phyloP scores from a whole-genome alignment of 176 grass and related monocot species.

The Aegilops speltoides region DNA sequence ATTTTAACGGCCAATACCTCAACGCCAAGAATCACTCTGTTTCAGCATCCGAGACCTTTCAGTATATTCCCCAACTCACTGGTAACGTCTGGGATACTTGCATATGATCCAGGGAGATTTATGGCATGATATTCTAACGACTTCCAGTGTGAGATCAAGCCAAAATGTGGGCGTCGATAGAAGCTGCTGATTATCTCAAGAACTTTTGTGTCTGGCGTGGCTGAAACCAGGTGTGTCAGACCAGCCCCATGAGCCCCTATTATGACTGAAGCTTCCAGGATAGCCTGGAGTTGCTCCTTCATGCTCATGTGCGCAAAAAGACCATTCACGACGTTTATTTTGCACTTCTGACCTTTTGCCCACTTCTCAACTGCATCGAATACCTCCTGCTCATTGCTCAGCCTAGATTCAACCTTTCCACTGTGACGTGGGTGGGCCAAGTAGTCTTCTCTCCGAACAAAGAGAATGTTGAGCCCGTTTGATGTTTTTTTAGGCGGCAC shows the following conservation, averaged over 20 bases:
- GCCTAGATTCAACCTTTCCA: slow-evolving; percentile 86
- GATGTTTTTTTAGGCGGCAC: slow-evolving; percentile 44
- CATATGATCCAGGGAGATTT: slow-evolving; percentile 69
- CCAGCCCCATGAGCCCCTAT: slow-evolving; percentile 96
- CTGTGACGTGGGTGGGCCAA: slow-evolving; percentile 90
- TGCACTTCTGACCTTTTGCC: slow-evolving; percentile 72
- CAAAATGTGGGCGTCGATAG: slow-evolving; percentile 82
- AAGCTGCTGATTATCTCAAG: slow-evolving; percentile 91
- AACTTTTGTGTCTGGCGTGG: slow-evolving; percentile 63
- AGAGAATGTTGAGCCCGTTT: slow-evolving; percentile 68
- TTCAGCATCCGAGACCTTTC: slow-evolving; percentile 70
- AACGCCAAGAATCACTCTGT: background rate
- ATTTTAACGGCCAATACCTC: background rate
- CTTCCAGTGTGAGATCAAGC: slow-evolving; percentile 87
- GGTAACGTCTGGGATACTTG: slow-evolving; percentile 43
- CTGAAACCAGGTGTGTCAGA: slow-evolving; percentile 85
- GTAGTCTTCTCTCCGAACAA: slow-evolving; percentile 93
- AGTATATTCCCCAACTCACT: slow-evolving; percentile 62
- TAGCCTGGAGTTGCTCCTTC: slow-evolving; percentile 85
- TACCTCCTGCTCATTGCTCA: slow-evolving; percentile 83
- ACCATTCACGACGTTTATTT: slow-evolving; percentile 84
- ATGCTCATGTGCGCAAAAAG: slow-evolving; percentile 90
- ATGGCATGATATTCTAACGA: slow-evolving; percentile 83
- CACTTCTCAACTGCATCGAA: slow-evolving; percentile 65
- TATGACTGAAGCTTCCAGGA: slow-evolving; percentile 79